Percentiles rank a stretch among this genome's conserved stretches.
phyloP scores from a whole-genome alignment of 2,329 filamentous ascomycete genomes.

The Orbilia brochopaga region DNA sequence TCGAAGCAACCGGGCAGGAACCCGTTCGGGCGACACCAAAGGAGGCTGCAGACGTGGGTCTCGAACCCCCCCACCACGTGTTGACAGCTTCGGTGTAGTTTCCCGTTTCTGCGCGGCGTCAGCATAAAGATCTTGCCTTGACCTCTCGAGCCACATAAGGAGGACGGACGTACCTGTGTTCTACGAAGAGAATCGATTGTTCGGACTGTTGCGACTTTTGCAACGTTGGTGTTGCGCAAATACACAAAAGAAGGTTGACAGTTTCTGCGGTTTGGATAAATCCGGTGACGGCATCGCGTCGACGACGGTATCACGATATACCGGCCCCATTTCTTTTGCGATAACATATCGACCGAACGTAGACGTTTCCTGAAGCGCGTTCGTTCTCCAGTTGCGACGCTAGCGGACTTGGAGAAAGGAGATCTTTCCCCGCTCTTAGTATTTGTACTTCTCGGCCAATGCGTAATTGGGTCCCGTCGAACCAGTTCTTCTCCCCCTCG shows the following conservation, averaged over 20 bases:
- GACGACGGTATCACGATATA: background rate
- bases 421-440: constrained; percentile 15
- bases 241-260: background rate
- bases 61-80: constrained; percentile 30
- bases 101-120: constrained; percentile 37
- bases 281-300: background rate
- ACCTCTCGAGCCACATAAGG: background rate
- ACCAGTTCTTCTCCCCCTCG: background rate
- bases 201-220: background rate
- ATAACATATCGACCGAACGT: constrained; percentile 5
- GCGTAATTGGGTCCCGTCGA: constrained; percentile 1
- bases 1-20: constrained; percentile 38
- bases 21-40: constrained; percentile 38
- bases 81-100: constrained; percentile 16
- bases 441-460: constrained; percentile 17
- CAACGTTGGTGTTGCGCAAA: constrained; percentile 26
- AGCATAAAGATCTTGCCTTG: background rate
- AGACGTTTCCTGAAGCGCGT: constrained; percentile 20
- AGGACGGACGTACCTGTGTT: background rate
- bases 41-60: constrained; percentile 25
- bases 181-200: background rate
- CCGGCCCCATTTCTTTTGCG: background rate
- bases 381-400: constrained; percentile 9
- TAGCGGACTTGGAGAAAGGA: constrained; percentile 32
- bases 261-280: background rate